Evolutionary conservation across 192 early-diverging fungal species (phyloP), one percentile per base, ranked within the genome.

Genomic region (Piromyces sp.): DNA sequence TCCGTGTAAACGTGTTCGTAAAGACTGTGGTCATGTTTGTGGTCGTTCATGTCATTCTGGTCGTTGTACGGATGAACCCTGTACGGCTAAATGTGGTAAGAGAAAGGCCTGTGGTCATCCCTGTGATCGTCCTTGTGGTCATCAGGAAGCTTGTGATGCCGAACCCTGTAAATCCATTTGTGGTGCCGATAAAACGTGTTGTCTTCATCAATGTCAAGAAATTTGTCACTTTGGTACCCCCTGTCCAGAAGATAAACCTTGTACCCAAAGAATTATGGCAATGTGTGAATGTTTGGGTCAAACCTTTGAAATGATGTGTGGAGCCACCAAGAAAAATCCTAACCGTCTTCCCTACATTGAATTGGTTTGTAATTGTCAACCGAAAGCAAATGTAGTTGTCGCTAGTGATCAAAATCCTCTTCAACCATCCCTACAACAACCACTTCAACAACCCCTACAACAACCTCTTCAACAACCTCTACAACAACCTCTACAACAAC

Each of bases 11-110:
- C 19, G 51, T 26, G n/a, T 68, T 11, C 19, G 51, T 6, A 68
- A n/a, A 7, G 51, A 68, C 22, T 94, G 94, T 79, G 90, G 92
- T 1, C 97, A 98, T 85, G 82, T 81, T 17, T 98, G 97, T 86
- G 84, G 84, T 83, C 90, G 95, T 30, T 88, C 91, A 30, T 98
- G 97, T 85, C 97, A 98, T 84, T 83, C 88, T 31, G 92, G 91
- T 16, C 85, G 88, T 30, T 98, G 96, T 82, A 82, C 91, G 12
- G 84, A 84, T 29, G 89, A 87, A 5, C 86, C 83, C 9, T 68
- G 51, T 68, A 68, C 22, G 0, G 22, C 26, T 0, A 68, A 68
- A 68, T 68, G 51, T 68, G 51, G 26, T n/a, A 68, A 68, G n/a
- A 68, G 5, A 9, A 68, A 17, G n/a, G 11, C 9, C 5, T 68